Conservation (phyloP, 1,284 basidiomycete genomes). For the Ustilago shanxiensis region DNA sequence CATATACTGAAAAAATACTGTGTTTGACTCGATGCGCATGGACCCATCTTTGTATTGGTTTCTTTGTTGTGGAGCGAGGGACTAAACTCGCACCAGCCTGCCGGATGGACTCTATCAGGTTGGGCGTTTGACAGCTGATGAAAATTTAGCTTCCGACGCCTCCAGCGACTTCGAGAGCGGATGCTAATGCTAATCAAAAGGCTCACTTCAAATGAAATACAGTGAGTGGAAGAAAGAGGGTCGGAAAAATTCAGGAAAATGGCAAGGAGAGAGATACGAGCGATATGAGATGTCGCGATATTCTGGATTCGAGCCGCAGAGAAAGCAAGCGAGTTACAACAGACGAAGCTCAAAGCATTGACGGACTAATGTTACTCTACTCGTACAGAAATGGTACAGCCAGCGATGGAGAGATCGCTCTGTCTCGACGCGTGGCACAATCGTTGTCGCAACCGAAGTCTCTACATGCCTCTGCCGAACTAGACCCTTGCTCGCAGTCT, state of each 20-base stretch:
- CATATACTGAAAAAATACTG: too few relatives aligned
- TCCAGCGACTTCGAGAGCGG: too few relatives aligned
- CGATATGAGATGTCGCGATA: neutral
- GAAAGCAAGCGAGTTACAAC: slow-evolving; percentile 17
- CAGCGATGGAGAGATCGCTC: neutral
- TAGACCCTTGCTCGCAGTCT: neutral
- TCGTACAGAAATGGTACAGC: neutral
- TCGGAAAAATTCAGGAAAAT: too few relatives aligned
- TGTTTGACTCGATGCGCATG: too few relatives aligned
- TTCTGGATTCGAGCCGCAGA: neutral
- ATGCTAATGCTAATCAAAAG: too few relatives aligned
- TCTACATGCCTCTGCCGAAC: slow-evolving; percentile 6
- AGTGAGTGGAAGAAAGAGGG: too few relatives aligned
- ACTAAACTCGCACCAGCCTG: neutral
- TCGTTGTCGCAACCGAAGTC: neutral
- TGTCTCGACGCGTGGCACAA: neutral
- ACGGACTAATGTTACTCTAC: too few relatives aligned
- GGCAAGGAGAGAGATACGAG: neutral
- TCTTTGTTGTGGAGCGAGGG: too few relatives aligned
- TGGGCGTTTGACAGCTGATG: slow-evolving; percentile 4
- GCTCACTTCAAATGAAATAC: too few relatives aligned
- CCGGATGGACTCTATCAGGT: neutral
- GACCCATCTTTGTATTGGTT: too few relatives aligned
- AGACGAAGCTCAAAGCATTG: slow-evolving; percentile 1
- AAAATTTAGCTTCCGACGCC: neutral